Evolutionary conservation across 257 asterid genomes (phyloP), one percentile per base, ranked within the genome.

Genomic region (Cordia subcordata): DNA sequence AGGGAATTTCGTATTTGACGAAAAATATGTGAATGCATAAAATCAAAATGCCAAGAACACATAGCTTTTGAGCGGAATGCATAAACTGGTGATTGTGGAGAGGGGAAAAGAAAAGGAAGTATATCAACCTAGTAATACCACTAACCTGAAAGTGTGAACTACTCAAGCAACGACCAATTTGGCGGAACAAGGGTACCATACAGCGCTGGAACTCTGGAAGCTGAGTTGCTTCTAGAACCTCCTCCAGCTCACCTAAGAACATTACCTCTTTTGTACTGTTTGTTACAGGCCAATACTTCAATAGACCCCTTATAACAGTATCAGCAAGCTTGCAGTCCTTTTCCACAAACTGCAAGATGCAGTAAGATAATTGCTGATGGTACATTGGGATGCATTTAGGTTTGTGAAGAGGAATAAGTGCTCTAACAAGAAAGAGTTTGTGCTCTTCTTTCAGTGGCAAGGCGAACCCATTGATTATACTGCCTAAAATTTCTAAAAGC

Each of bases 241-340:
- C 94, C 79, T 85, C 94, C 8, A 85, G 81, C 84, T 85, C 94
- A 67, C 88, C 88, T 52, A 85, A 72, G 72, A 85, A 82, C 94
- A 82, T 83, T 42, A 83, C 95, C 77, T 86, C 95, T 77, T 86
- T 86, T 19, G 95, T 76, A 78, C 95, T 86, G 72, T 81, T 86
- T 59, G 95, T 86, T 42, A 86, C 73, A 8, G 95, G 95, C 95
- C 95, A 86, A 73, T 83, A 83, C 61, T 86, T 86, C 51, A 86
- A 70, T 22, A 86, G 69, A 37, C 95, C 95, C 72, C 95, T 79
- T 61, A 86, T 86, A 50, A 86, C 95, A 17, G 85, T 83, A 71
- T 83, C 95, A 65, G 95, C 86, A 62, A 86, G 95, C 70, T 86
- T 86, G 70, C 91, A 83, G 57, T 86, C 95, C 70, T 86, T 86